A percentile compares a stretch with the other conserved stretches of the same genome.
Conservation (phyloP, 441 rosid species). For the Arabidopsis lyrata region DNA sequence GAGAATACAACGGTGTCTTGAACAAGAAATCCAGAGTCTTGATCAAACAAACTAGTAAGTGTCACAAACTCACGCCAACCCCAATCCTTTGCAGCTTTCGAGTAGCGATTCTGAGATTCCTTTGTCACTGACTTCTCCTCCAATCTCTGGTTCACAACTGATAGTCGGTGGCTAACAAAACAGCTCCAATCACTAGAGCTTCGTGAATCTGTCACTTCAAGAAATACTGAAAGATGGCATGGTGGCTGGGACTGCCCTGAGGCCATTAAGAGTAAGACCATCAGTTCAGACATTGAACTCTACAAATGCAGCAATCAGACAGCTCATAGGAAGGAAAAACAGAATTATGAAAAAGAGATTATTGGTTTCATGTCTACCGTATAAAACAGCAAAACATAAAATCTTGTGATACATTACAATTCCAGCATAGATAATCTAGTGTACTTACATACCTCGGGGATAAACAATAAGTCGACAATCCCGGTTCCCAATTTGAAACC, state of each 20-base stretch:
- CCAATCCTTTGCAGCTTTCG: constrained; percentile 99
- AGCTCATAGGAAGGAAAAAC: constrained; percentile 28
- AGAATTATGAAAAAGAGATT: neutral
- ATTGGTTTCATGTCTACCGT: constrained; percentile 16
- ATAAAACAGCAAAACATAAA: constrained; percentile 26
- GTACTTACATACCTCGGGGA: constrained; percentile 87
- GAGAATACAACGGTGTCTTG: constrained; percentile 94
- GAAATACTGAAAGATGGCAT: constrained; percentile 99
- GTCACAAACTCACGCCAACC: constrained; percentile 99
- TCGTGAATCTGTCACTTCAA: constrained; percentile 98
- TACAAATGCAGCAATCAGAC: constrained; percentile 40
- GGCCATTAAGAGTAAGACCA: constrained; percentile 62
- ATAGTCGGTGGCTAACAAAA: constrained; percentile 97
- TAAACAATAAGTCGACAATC: constrained; percentile 98
- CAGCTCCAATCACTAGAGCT: constrained; percentile 99
- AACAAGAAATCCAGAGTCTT: constrained; percentile 98
- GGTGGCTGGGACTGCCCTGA: constrained; percentile 99
- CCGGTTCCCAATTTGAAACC: constrained; percentile 98
- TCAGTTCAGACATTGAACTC: constrained; percentile 53
- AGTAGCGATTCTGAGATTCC: constrained; percentile 98
- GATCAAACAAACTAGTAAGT: constrained; percentile 96
- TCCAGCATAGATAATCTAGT: constrained; percentile 20
- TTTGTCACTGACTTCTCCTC: constrained; percentile 97
- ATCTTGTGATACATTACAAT: neutral
- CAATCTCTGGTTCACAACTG: constrained; percentile 90